phyloP scores from a whole-genome alignment of 139 green algal genomes.

The Spirogloea muscicola region DNA sequence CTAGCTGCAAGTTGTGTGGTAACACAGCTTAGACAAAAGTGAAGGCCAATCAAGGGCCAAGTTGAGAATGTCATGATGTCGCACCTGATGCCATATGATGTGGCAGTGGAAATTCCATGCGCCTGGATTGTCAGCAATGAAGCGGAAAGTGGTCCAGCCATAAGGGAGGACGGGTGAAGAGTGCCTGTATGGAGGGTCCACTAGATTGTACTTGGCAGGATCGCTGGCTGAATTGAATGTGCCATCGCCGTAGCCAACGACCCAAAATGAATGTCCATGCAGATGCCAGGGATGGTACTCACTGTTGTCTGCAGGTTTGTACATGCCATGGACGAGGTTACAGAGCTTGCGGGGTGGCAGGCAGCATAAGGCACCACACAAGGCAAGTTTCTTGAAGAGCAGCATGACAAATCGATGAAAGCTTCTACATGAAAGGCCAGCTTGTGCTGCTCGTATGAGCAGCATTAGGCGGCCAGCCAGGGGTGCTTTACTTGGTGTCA shows the following conservation, averaged over 20 bases:
- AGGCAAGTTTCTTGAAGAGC: no score
- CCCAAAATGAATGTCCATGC: background rate
- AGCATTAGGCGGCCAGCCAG: slow-evolving; percentile 42
- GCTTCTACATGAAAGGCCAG: no score
- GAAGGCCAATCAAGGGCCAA: no score
- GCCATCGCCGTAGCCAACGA: background rate
- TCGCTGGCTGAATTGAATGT: background rate
- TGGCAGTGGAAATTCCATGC: slow-evolving; percentile 12
- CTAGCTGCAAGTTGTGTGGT: no score
- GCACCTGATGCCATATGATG: no score
- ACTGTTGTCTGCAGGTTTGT: background rate
- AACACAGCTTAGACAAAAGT: no score
- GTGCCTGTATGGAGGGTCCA: background rate
- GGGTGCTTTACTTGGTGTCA: slow-evolving; percentile 48
- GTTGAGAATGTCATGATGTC: no score
- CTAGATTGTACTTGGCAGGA: background rate
- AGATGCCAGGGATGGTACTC: background rate
- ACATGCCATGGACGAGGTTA: no score
- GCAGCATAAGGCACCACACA: no score
- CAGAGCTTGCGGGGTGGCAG: no score
- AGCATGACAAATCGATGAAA: no score
- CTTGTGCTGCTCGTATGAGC: no score
- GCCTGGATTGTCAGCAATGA: slow-evolving; percentile 3
- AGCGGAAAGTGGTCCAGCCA: background rate
- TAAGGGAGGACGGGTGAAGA: background rate